These are phyloP conservation scores for Pachysandra terminalis DNA, from an alignment of 164 flowering plant species.

Conservation along the genomic window DNA sequence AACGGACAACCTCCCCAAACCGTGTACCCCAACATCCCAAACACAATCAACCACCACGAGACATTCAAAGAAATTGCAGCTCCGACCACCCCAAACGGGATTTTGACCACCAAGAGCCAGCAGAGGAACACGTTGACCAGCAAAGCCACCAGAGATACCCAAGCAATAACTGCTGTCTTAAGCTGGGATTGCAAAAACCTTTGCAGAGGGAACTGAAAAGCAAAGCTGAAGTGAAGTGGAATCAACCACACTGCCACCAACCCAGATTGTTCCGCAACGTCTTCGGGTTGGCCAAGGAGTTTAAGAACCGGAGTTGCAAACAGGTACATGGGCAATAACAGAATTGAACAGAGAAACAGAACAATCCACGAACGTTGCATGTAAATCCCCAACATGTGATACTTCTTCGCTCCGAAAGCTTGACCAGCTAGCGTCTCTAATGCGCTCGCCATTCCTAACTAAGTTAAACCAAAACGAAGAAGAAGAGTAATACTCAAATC, in stretches of 20 bases:
- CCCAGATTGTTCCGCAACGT: conserved; percentile 62
- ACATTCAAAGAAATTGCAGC: conserved; percentile 33
- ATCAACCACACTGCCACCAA: conserved; percentile 37
- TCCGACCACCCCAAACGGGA: conserved; percentile 45
- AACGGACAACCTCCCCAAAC: conserved; percentile 44
- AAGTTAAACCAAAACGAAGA: not conserved
- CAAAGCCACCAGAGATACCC: conserved; percentile 28
- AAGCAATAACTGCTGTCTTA: conserved; percentile 38
- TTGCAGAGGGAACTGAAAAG: conserved; percentile 40
- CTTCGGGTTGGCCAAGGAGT: conserved; percentile 46
- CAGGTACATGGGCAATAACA: conserved; percentile 53
- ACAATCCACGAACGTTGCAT: conserved; percentile 89
- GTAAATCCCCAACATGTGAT: conserved; percentile 71
- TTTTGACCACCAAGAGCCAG: conserved; percentile 35
- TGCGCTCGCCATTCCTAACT: conserved; percentile 89
- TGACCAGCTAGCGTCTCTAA: conserved; percentile 87
- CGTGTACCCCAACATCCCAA: conserved; percentile 31
- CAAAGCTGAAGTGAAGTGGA: conserved; percentile 50
- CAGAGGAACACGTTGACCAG: conserved; percentile 33
- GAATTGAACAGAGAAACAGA: conserved; percentile 37
- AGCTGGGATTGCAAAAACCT: conserved; percentile 57
- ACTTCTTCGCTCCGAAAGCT: conserved; percentile 72
- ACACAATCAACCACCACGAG: conserved; percentile 46
- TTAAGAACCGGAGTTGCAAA: conserved; percentile 64
- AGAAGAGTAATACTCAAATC: too few relatives aligned